Base-by-base conservation (phyloP, 805 yeast genomes). In the Metschnikowia reukaufii region DNA sequence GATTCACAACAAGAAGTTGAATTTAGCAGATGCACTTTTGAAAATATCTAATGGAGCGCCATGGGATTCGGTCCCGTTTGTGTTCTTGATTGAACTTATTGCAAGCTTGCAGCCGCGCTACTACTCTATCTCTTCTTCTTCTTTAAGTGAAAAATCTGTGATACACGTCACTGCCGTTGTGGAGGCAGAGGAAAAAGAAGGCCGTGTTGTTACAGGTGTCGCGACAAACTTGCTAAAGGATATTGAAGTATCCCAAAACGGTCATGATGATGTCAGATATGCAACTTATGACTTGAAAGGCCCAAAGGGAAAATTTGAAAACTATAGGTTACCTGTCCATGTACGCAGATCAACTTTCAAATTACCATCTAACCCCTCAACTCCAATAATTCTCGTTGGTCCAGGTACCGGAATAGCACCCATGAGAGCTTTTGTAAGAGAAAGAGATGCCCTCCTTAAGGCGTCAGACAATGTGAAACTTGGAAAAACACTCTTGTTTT, bases 401-500 rank as follows among this genome's bases (percentile, higher is more conserved):
- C 98, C 99, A 38, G 99, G 99, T 55, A 94, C 99, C 3, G 99
- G 99, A 66, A 92, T 92, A 42, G 98, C 99, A 8, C 99, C 99
- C 51, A 88, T 94, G 75, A 84, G 99, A 72, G 99, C 96, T 3
- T 92, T 92, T 57, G 68, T 92, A 31, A 83, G 95, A 72, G 99
- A 92, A 64, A 84, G 91, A 60, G 86, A 83, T n/a, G 55, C 81
- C 67, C 47, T 66, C 66, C 44, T 78, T 73, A 50, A 60, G 39
- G 56, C 61, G 31, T 57, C 51, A 56, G 54, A 48, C 36, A 35
- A 57, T 36, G 51, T 51, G 10, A 60, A 56, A 9, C 69, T 88
- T 39, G 98, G 97, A 46, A 80, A 84, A 55, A 78, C 84, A 42
- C 43, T 89, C 25, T 74, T 92, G 51, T 94, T 91, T 67, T 92